Conservation (phyloP, 345 rosid genomes). For the Trapa incisa region DNA sequence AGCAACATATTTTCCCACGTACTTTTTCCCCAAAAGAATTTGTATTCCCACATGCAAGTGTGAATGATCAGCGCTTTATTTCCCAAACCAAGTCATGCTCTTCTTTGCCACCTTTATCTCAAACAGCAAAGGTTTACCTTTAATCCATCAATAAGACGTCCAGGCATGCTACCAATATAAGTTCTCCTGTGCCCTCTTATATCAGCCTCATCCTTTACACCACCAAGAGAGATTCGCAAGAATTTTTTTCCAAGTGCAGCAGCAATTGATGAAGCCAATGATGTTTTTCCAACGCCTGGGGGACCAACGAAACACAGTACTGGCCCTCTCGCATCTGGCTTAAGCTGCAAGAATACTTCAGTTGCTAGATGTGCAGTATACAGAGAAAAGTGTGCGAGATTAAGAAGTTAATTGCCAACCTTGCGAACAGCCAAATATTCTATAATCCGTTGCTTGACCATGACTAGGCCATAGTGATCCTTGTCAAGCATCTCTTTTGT, state of each 20-base stretch:
- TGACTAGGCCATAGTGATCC: slow-evolving; percentile 86
- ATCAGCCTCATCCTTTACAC: slow-evolving; percentile 99
- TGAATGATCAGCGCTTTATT: not conserved
- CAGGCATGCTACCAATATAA: slow-evolving; percentile 98
- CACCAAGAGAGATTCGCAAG: slow-evolving; percentile 90
- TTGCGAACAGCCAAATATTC: slow-evolving; percentile 99
- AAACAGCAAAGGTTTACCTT: slow-evolving; percentile 36
- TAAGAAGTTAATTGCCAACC: slow-evolving; percentile 22
- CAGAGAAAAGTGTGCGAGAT: not conserved
- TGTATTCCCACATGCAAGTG: not conserved
- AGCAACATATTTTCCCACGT: not conserved
- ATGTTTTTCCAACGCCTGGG: slow-evolving; percentile 99
- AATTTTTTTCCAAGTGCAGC: slow-evolving; percentile 91
- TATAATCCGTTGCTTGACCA: slow-evolving; percentile 91
- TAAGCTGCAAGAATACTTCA: slow-evolving; percentile 50
- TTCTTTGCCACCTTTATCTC: not conserved
- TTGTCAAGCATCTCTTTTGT: slow-evolving; percentile 89
- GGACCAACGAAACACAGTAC: slow-evolving; percentile 98
- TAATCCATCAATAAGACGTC: slow-evolving; percentile 92
- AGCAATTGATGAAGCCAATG: slow-evolving; percentile 93
- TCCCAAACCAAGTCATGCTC: not conserved
- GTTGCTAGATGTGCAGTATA: not conserved
- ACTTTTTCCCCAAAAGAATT: no score
- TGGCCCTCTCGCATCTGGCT: slow-evolving; percentile 99
- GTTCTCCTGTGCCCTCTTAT: slow-evolving; percentile 98